Evolutionary conservation across 768 basidiomycete species (phyloP).

Genomic region (Gloeostereum incarnatum): DNA sequence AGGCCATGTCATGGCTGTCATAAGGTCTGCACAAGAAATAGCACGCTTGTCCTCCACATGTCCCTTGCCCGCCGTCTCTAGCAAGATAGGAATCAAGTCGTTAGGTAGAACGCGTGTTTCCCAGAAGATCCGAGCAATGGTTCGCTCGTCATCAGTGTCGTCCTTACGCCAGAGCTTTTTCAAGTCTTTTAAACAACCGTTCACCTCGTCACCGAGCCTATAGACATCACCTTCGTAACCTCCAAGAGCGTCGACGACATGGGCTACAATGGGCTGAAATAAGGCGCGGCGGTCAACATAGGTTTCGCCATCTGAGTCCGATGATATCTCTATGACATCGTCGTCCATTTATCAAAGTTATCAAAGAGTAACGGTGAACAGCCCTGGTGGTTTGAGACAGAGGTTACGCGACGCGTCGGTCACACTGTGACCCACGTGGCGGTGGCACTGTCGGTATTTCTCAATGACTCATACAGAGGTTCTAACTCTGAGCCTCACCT

Average conservation of each 20-base stretch:
- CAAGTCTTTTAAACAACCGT: constrained; percentile 83
- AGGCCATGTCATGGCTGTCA: constrained; percentile 99
- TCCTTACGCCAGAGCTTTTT: constrained; percentile 96
- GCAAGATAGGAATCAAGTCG: constrained; percentile 81
- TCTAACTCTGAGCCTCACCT: no score
- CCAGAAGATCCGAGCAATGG: constrained; percentile 89
- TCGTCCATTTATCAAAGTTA: no score
- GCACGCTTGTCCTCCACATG: constrained; percentile 76
- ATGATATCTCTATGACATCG: constrained; percentile 28
- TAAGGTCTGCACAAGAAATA: constrained; percentile 76
- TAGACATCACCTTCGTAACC: constrained; percentile 62
- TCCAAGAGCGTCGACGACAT: constrained; percentile 75
- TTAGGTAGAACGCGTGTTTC: constrained; percentile 79
- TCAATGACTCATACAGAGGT: no score
- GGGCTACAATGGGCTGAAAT: constrained; percentile 58
- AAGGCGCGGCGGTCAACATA: constrained; percentile 38
- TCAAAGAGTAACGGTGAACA: no score
- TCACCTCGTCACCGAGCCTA: constrained; percentile 73
- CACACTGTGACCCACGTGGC: no score
- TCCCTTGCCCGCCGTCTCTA: constrained; percentile 72
- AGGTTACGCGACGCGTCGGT: no score
- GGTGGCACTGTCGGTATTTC: no score
- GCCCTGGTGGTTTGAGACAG: no score
- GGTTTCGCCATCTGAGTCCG: constrained; percentile 14
- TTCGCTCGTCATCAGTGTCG: constrained; percentile 94